Percentiles rank a stretch among this genome's conserved stretches.
These are phyloP conservation scores for Singerocomus inundabilis DNA, from an alignment of 1,284 basidiomycete genomes.

Conservation along the genomic window DNA sequence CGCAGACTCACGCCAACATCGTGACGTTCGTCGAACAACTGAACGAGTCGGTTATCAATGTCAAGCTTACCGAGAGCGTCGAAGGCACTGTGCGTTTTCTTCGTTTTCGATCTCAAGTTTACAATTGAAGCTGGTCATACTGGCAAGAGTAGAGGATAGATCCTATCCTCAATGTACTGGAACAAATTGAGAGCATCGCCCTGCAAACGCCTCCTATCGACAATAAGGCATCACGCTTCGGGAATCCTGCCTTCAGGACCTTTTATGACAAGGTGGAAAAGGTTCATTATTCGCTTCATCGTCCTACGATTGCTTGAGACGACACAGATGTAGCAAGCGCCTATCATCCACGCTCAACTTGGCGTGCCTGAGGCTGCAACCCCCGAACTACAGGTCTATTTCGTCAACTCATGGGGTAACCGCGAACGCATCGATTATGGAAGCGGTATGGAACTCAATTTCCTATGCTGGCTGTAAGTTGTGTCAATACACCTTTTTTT, in stretches of 20 bases:
- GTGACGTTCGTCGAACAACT: constrained; percentile 73
- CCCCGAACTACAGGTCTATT: constrained; percentile 76
- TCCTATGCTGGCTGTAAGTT: constrained; percentile 92
- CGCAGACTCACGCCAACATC: constrained; percentile 70
- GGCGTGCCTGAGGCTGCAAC: constrained; percentile 58
- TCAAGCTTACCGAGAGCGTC: constrained; percentile 67
- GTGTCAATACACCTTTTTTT: not conserved
- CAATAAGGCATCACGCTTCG: constrained; percentile 91
- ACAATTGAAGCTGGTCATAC: constrained; percentile 6
- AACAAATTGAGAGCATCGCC: constrained; percentile 67
- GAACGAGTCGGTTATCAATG: constrained; percentile 76
- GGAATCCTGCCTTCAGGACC: constrained; percentile 93
- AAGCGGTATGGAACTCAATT: constrained; percentile 98
- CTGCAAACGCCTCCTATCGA: constrained; percentile 81
- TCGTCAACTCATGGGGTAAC: constrained; percentile 91
- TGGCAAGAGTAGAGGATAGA: constrained; percentile 53
- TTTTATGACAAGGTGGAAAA: constrained; percentile 84
- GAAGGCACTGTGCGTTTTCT: constrained; percentile 55
- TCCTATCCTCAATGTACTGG: constrained; percentile 63
- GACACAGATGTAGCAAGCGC: constrained; percentile 37
- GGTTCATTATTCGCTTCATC: constrained; percentile 40
- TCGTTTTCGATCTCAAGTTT: constrained; percentile 1
- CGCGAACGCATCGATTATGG: constrained; percentile 94
- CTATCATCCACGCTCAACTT: constrained; percentile 58
- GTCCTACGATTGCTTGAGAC: not conserved